A percentile compares a stretch with the other conserved stretches of the same genome.
These are phyloP conservation scores for Fusarium sp. DNA, from an alignment of 2,329 filamentous ascomycete species.

Conservation along the genomic window DNA sequence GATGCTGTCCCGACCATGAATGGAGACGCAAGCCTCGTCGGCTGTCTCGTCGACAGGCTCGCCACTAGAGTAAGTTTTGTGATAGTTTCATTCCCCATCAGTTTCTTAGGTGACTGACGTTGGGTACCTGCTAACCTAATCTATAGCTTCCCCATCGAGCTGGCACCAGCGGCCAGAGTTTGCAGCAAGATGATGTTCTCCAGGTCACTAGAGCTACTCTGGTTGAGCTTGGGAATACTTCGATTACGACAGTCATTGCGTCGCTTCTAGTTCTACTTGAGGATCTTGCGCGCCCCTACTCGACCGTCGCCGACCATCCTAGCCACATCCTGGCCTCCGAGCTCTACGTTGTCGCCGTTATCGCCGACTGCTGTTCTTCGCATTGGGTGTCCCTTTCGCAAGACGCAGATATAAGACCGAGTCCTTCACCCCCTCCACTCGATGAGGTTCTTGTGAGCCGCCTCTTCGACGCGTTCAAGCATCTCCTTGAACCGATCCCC, in stretches of 20 bases:
- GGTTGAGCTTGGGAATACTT: constrained; percentile 67
- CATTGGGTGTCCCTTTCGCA: constrained; percentile 64
- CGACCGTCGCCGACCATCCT: constrained; percentile 63
- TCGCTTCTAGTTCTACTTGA: constrained; percentile 68
- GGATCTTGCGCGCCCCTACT: constrained; percentile 67
- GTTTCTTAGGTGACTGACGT: constrained; percentile 22
- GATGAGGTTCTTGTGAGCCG: constrained; percentile 64
- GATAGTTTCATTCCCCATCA: constrained; percentile 1
- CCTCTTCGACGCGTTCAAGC: constrained; percentile 65
- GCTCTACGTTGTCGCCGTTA: constrained; percentile 70
- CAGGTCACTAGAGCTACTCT: constrained; percentile 70
- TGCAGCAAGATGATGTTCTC: constrained; percentile 70
- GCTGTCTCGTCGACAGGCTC: constrained; percentile 71
- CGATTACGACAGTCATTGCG: constrained; percentile 66
- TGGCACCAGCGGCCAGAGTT: constrained; percentile 65
- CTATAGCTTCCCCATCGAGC: constrained; percentile 72
- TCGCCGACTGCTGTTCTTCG: constrained; percentile 72
- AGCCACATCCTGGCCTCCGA: constrained; percentile 72
- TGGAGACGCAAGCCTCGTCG: constrained; percentile 68
- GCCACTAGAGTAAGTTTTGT: constrained; percentile 65
- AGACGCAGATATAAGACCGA: constrained; percentile 34
- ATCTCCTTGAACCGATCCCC: constrained; percentile 68
- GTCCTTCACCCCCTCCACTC: constrained; percentile 53
- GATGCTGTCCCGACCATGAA: constrained; percentile 59
- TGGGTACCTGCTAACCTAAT: constrained; percentile 55